These are phyloP conservation scores for Pilaira anomala DNA, from an alignment of 192 early-diverging fungal genomes.

Conservation along the genomic window DNA sequence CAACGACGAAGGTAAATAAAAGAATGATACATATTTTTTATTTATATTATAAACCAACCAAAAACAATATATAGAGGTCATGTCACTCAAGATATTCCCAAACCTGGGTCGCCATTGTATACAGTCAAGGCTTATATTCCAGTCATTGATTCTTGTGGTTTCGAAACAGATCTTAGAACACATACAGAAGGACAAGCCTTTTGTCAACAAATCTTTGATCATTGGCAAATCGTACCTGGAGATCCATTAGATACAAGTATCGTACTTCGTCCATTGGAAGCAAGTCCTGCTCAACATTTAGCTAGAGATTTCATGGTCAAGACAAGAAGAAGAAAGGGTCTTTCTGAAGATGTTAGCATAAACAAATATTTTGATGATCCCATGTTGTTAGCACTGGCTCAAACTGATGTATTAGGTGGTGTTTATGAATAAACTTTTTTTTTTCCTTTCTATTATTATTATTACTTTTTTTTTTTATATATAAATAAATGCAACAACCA, in stretches of 20 bases:
- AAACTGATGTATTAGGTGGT: constrained; percentile 43
- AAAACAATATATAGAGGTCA: constrained; percentile 79
- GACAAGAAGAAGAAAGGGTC: constrained; percentile 90
- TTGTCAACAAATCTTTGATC: constrained; percentile 97
- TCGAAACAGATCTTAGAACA: constrained; percentile 94
- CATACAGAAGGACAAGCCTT: constrained; percentile 98
- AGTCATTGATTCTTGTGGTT: constrained; percentile 93
- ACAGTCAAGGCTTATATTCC: constrained; percentile 93
- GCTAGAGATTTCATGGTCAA: constrained; percentile 99
- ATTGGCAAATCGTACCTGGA: constrained; percentile 97
- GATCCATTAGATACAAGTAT: constrained; percentile 91
- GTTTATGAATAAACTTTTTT: constrained; percentile 14
- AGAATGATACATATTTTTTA: constrained; percentile 2
- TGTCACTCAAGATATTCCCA: constrained; percentile 91
- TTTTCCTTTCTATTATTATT: neutral
- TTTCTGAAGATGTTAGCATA: constrained; percentile 77
- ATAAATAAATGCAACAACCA: neutral
- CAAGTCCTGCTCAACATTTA: constrained; percentile 80
- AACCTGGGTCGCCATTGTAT: constrained; percentile 91
- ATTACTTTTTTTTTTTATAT: neutral
- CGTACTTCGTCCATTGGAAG: constrained; percentile 86
- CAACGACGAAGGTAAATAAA: constrained; percentile 65
- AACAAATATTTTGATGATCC: constrained; percentile 81
- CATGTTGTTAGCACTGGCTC: constrained; percentile 49
- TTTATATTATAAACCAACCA: constrained; percentile 15